Evolutionary conservation across 1,139 yeast genomes (phyloP), one percentile per base, ranked within the genome.

Genomic region (Debaryomycetaceae sp.): DNA sequence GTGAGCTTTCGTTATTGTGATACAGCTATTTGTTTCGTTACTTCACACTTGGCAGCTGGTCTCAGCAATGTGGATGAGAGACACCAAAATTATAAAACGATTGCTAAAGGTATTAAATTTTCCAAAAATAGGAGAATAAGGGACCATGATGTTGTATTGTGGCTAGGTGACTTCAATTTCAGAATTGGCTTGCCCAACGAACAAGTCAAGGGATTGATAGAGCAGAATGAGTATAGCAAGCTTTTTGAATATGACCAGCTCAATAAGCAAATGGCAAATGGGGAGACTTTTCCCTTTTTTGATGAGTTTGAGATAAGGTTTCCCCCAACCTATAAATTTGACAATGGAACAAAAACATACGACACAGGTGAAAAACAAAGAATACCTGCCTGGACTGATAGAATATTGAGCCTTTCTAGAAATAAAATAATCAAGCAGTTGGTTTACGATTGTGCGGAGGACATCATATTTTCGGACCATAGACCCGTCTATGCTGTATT

Each of bases 331-430:
- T 93, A 93, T 67, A 93, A 93, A 63, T 93, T 83, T 63, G 97
- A 93, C 61, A 83, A 86, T 48, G 95, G 95, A 2, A 80, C 90
- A 1, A 77, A 78, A 50, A 64, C 58, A 11, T 93, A 93, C 54
- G 97, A 90, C 58, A 75, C 91, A 3, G 85, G 95, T 39, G 98
- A 91, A 58, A 93, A 93, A 63, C 93, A 86, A 55, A 78, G 99
- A 54, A 82, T 89, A 1, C 99, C 99, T 0, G 93, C 98, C 0
- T 93, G 99, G 99, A 91, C 98, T 6, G 99, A 93, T 63, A 74
- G 97, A 41, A 76, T 85, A 22, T 63, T 86, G 20, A 60, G 57
- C 46, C 46, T 62, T 50, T 65, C 78, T 17, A 66, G 82, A 41
- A 78, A 81, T 22, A 78, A 78, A 45, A 68, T 75, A 24, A 60